Conservation (phyloP, 2,329 filamentous ascomycete species). For the Diaporthe humulicola region DNA sequence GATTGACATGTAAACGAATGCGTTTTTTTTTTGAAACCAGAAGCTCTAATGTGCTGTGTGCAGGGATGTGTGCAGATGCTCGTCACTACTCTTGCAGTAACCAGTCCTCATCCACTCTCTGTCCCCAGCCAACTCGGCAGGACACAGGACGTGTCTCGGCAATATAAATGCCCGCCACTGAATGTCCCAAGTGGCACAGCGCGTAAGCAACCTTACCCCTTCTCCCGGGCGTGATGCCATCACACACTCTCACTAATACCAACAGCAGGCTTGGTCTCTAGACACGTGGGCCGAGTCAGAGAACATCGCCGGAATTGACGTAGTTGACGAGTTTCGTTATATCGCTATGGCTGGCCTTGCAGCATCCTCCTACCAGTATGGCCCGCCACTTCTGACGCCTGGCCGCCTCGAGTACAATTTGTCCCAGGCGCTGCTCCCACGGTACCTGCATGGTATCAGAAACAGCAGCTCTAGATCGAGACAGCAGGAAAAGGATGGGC, state of each 20-base stretch:
- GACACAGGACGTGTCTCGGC: not conserved
- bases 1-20: too few relatives aligned
- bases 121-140: too few relatives aligned
- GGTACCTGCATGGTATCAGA: constrained; percentile 45
- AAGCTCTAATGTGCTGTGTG: not conserved
- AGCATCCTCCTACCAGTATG: constrained; percentile 67
- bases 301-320: not conserved
- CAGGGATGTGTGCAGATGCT: not conserved
- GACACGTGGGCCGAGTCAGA: not conserved
- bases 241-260: not conserved
- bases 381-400: constrained; percentile 56
- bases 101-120: not conserved
- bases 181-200: too few relatives aligned
- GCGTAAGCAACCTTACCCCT: too few relatives aligned
- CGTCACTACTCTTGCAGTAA: not conserved
- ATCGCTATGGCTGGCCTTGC: constrained; percentile 57
- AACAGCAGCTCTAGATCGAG: not conserved
- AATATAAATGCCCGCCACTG: not conserved
- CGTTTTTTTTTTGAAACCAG: too few relatives aligned
- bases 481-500: not conserved
- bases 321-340: constrained; percentile 40
- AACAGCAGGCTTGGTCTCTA: too few relatives aligned
- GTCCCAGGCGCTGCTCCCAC: constrained; percentile 62
- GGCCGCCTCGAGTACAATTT: constrained; percentile 54
- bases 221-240: too few relatives aligned